Evolutionary conservation across 129 eudicot genomes (phyloP).

Genomic region (Arctium lappa): DNA sequence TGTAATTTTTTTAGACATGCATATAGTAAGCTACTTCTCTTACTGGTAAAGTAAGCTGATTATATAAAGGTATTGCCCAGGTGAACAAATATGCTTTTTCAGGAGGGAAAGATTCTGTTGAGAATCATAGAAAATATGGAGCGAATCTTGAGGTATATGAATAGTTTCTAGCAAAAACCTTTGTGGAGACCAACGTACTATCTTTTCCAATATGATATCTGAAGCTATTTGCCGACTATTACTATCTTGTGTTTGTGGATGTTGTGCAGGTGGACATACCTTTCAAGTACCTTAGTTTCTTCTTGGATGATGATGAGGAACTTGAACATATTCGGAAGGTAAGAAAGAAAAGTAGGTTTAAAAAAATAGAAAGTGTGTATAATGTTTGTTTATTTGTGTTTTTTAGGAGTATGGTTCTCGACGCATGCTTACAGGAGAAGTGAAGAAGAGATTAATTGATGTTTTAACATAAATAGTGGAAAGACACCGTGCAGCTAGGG

Average conservation of each 20-base stretch:
- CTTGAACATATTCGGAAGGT: conserved; percentile 81
- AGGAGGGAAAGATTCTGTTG: conserved; percentile 90
- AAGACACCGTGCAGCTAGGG: conserved; percentile 87
- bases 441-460: conserved; percentile 65
- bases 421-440: conserved; percentile 90
- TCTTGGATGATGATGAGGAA: conserved; percentile 88
- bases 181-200: neutral
- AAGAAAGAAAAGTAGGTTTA: neutral
- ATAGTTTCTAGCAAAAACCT: neutral
- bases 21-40: neutral
- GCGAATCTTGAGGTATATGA: conserved; percentile 85
- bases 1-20: too few relatives aligned
- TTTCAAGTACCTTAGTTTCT: conserved; percentile 86
- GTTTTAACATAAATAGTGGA: conserved; percentile 74
- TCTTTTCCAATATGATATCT: neutral
- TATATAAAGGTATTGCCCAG: conserved; percentile 34
- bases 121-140: conserved; percentile 74
- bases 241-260: neutral
- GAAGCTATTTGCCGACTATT: neutral
- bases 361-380: neutral
- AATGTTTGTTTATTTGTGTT: neutral
- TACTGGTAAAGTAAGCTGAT: neutral
- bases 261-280: conserved; percentile 82
- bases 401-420: conserved; percentile 91
- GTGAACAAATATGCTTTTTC: conserved; percentile 88